These are phyloP conservation scores for Dichotomocladium elegans DNA, from an alignment of 371 early-diverging fungal genomes.

Conservation along the genomic window DNA sequence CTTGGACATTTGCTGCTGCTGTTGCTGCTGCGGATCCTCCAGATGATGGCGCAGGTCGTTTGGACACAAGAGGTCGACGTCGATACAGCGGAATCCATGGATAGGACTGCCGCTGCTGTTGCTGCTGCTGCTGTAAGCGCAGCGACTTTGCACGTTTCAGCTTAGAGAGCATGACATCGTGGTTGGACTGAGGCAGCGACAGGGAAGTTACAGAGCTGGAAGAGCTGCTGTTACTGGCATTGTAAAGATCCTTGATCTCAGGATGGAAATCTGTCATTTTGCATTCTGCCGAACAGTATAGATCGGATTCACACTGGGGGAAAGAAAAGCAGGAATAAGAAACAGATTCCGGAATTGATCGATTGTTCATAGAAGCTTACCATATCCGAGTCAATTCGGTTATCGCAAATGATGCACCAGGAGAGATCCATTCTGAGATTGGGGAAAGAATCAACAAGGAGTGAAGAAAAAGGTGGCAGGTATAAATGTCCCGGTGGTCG, in stretches of 20 bases:
- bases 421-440: conserved; percentile 18
- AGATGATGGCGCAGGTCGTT: neutral
- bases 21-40: neutral
- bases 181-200: neutral
- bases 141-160: conserved; percentile 3
- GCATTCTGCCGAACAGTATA: conserved; percentile 22
- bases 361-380: conserved; percentile 5
- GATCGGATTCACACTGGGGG: conserved; percentile 13
- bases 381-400: conserved; percentile 19
- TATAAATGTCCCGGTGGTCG: no score
- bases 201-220: neutral
- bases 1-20: neutral
- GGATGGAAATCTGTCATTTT: conserved; percentile 13
- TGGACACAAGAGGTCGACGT: conserved; percentile 10
- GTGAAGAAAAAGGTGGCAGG: neutral
- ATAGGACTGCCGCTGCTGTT: conserved; percentile 14
- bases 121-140: conserved; percentile 13
- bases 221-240: neutral
- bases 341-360: neutral
- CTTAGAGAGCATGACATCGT: neutral
- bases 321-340: neutral
- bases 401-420: conserved; percentile 29
- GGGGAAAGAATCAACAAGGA: neutral
- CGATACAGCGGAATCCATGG: conserved; percentile 23
- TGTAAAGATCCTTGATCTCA: no score